phyloP scores from a whole-genome alignment of 2,329 filamentous ascomycete species.

The Fusarium clavum region DNA sequence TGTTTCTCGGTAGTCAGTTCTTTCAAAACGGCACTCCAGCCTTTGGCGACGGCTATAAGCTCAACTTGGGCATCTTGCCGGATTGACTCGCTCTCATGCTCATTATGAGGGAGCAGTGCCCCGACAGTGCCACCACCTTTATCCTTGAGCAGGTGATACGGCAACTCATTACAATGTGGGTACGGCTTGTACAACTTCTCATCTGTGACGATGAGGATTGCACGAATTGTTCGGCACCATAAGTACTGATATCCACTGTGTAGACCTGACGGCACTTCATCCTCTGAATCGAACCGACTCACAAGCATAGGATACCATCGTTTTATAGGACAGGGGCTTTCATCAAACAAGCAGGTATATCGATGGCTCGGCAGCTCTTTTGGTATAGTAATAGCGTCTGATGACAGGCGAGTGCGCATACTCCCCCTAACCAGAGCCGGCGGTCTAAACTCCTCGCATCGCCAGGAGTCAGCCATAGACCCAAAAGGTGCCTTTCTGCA shows the following conservation, averaged over 20 bases:
- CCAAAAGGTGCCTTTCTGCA: background rate
- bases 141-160: fast-evolving
- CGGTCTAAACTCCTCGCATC: background rate
- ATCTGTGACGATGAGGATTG: fast-evolving
- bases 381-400: too few species aligned
- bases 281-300: fast-evolving
- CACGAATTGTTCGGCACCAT: background rate
- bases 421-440: too few species aligned
- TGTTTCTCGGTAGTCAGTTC: too few species aligned
- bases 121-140: fast-evolving
- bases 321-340: fast-evolving
- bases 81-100: fast-evolving
- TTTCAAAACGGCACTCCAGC: background rate
- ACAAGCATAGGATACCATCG: background rate
- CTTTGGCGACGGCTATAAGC: background rate
- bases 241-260: background rate
- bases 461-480: background rate
- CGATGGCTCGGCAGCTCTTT: background rate
- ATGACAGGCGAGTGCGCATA: too few species aligned
- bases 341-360: background rate
- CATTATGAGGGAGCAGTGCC: background rate
- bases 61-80: background rate
- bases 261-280: too few species aligned
- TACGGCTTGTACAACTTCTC: too few species aligned
- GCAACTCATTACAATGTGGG: too few species aligned